Evolutionary conservation across 2,329 filamentous ascomycete species (phyloP).

Genomic region (Claviceps capensis): DNA sequence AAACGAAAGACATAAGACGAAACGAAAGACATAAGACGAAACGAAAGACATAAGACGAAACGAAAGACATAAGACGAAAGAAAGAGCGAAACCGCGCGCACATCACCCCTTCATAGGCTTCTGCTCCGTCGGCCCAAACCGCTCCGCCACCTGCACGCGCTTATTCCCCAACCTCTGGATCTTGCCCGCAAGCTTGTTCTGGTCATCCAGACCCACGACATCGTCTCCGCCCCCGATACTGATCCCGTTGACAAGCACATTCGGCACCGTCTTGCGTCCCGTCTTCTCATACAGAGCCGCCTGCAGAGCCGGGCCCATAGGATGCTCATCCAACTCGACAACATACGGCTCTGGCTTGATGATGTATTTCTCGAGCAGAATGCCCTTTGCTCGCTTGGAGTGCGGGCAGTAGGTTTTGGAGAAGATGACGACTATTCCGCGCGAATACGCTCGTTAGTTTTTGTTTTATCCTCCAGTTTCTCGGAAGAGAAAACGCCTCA

Average conservation of each 20-base stretch:
- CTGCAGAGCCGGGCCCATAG: slow-evolving; percentile 61
- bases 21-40: not conserved
- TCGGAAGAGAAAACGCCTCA: no score
- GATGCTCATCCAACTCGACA: slow-evolving; percentile 79
- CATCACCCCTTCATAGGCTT: not conserved
- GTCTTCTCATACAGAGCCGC: slow-evolving; percentile 58
- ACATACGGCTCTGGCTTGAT: slow-evolving; percentile 75
- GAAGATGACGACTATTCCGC: slow-evolving; percentile 72
- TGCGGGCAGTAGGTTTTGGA: slow-evolving; percentile 87
- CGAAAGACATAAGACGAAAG: not conserved
- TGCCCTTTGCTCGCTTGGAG: slow-evolving; percentile 71
- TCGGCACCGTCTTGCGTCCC: slow-evolving; percentile 76
- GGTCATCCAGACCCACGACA: slow-evolving; percentile 55
- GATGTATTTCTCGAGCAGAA: slow-evolving; percentile 72
- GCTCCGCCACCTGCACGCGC: slow-evolving; percentile 38
- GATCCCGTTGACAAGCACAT: slow-evolving; percentile 75
- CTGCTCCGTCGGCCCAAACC: slow-evolving; percentile 17
- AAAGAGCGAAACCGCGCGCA: not conserved
- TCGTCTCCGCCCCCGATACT: slow-evolving; percentile 89
- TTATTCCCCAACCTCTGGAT: slow-evolving; percentile 63
- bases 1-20: not conserved
- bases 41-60: not conserved
- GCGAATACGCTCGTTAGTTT: no score
- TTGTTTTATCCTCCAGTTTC: no score
- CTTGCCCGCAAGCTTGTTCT: slow-evolving; percentile 54